A percentile compares a stretch with the other conserved stretches of the same genome.
Conservation (phyloP, 2,329 filamentous ascomycete genomes). For the Talaromyces marneffei region DNA sequence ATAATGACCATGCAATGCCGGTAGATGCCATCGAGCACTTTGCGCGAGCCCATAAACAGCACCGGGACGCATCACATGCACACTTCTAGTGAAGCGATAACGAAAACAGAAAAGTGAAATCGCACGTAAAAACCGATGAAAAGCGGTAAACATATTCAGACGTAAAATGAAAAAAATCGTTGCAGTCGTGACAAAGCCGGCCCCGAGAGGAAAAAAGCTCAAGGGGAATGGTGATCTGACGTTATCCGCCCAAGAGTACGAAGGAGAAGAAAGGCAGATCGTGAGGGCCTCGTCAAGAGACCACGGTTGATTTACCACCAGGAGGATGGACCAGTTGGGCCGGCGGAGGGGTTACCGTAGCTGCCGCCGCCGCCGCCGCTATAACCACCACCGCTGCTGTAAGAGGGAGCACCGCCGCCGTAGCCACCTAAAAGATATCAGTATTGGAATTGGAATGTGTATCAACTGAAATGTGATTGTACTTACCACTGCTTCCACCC, state of each 20-base stretch:
- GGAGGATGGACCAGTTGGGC: slow-evolving; percentile 45
- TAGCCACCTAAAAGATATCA: not conserved
- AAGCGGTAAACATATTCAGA: slow-evolving; percentile 19
- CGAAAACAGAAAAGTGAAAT: slow-evolving; percentile 23
- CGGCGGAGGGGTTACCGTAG: slow-evolving; percentile 44
- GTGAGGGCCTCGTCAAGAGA: slow-evolving; percentile 36
- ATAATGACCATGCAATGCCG: slow-evolving; percentile 45
- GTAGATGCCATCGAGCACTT: slow-evolving; percentile 27
- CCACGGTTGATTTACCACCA: slow-evolving; percentile 46
- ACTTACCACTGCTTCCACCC: slow-evolving; percentile 19
- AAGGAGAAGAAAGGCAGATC: slow-evolving; percentile 30
- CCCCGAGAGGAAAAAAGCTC: slow-evolving; percentile 26
- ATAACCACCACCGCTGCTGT: too few relatives aligned
- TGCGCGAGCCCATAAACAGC: slow-evolving; percentile 19
- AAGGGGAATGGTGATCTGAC: slow-evolving; percentile 33
- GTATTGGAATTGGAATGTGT: not conserved
- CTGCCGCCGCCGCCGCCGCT: slow-evolving; percentile 30
- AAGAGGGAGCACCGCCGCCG: too few relatives aligned
- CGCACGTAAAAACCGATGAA: slow-evolving; percentile 18
- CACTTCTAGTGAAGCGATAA: slow-evolving; percentile 31
- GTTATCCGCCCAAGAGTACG: slow-evolving; percentile 34
- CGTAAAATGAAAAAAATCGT: slow-evolving; percentile 30
- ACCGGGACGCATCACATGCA: slow-evolving; percentile 36
- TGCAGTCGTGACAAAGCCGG: slow-evolving; percentile 42
- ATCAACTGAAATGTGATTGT: not conserved